A percentile compares a stretch with the other conserved stretches of the same genome.
phyloP scores from a whole-genome alignment of 208 protist genomes.

The Wallacemonas rigidus region DNA sequence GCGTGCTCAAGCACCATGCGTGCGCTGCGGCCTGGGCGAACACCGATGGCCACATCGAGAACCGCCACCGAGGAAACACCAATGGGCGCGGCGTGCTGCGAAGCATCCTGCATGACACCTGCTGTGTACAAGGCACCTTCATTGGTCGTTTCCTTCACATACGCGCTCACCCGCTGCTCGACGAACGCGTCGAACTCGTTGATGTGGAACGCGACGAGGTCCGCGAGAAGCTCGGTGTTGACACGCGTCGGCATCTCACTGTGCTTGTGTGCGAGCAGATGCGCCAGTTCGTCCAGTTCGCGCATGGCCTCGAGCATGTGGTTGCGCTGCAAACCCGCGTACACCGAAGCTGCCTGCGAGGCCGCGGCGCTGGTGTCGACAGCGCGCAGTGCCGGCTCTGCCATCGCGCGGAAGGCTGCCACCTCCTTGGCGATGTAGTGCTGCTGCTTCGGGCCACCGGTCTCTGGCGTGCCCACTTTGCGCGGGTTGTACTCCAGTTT shows the following conservation, averaged over 20 bases:
- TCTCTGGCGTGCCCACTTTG: conserved; percentile 37
- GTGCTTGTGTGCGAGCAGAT: conserved; percentile 43
- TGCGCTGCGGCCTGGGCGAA: conserved; percentile 65
- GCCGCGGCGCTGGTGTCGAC: conserved; percentile 29
- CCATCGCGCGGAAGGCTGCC: conserved; percentile 24
- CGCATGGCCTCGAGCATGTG: conserved; percentile 60
- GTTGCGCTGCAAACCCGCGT: conserved; percentile 68
- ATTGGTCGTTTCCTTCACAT: conserved; percentile 72
- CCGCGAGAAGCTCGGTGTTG: conserved; percentile 64
- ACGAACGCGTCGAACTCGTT: conserved; percentile 84
- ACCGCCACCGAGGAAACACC: conserved; percentile 66
- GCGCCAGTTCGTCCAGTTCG: conserved; percentile 66
- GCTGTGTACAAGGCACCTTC: conserved; percentile 66
- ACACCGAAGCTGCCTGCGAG: conserved; percentile 42
- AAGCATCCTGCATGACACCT: conserved; percentile 55
- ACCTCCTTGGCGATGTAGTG: conserved; percentile 54
- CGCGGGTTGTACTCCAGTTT: conserved; percentile 65
- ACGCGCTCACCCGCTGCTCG: conserved; percentile 56
- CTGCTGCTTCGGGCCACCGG: conserved; percentile 58
- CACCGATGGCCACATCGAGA: conserved; percentile 79
- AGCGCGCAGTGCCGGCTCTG: conserved; percentile 21
- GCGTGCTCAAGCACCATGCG: conserved; percentile 81
- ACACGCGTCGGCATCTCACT: conserved; percentile 61
- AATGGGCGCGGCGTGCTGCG: conserved; percentile 38
- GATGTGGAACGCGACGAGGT: conserved; percentile 80